phyloP scores from a whole-genome alignment of 2,329 filamentous ascomycete species.

The Aureobasidium leucospermi region DNA sequence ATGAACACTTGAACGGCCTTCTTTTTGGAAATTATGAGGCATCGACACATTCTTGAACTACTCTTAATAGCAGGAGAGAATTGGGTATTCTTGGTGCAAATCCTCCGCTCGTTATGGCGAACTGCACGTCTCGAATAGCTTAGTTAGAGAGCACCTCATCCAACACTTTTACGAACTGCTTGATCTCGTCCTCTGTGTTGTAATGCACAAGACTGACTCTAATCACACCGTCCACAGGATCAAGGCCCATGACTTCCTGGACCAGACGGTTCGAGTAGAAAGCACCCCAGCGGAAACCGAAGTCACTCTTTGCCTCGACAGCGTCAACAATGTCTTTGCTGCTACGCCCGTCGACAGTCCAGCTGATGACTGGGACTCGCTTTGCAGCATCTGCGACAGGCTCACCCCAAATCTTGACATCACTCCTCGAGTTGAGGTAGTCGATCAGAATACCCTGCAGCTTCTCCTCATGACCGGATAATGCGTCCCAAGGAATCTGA shows the following conservation, averaged over 20 bases:
- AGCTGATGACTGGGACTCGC: slow-evolving; percentile 61
- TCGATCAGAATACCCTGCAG: slow-evolving; percentile 53
- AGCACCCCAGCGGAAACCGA: slow-evolving; percentile 59
- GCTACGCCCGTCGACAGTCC: slow-evolving; percentile 50
- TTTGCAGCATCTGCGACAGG: slow-evolving; percentile 38
- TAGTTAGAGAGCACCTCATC: slow-evolving; percentile 36
- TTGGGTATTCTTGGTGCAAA: too few relatives aligned
- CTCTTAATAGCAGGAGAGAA: neutral
- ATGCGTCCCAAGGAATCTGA: slow-evolving; percentile 40
- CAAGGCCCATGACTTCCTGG: slow-evolving; percentile 48
- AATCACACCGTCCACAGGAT: slow-evolving; percentile 56
- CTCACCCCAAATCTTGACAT: slow-evolving; percentile 55
- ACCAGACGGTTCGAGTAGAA: slow-evolving; percentile 62
- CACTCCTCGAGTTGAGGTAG: slow-evolving; percentile 48
- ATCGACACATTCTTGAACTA: neutral
- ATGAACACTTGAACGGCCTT: slow-evolving; percentile 1
- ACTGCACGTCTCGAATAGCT: neutral
- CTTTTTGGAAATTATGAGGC: neutral
- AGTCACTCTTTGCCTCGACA: slow-evolving; percentile 52
- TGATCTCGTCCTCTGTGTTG: slow-evolving; percentile 52
- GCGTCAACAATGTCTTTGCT: slow-evolving; percentile 54
- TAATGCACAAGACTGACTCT: slow-evolving; percentile 68
- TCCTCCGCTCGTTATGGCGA: too few relatives aligned
- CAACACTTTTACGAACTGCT: slow-evolving; percentile 44
- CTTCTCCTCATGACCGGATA: slow-evolving; percentile 52